Conservation (phyloP, 495 filamentous ascomycete species). For the Sordaria brevicollis region DNA sequence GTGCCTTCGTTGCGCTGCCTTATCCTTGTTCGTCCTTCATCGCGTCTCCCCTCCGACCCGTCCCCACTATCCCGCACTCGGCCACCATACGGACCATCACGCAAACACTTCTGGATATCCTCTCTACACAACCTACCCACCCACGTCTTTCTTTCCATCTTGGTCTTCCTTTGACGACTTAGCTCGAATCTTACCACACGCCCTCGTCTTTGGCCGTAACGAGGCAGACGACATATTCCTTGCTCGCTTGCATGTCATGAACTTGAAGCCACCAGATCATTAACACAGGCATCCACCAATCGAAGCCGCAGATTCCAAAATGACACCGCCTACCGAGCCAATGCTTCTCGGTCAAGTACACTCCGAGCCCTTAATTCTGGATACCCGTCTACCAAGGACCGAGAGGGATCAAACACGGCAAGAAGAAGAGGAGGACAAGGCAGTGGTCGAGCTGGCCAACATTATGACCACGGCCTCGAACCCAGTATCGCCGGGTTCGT, state of each 20-base stretch:
- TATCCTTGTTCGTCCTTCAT: not conserved
- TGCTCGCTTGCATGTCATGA: not conserved
- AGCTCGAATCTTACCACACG: not conserved
- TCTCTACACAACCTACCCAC: not conserved
- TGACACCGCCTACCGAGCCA: constrained; percentile 7
- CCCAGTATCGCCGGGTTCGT: constrained; percentile 41
- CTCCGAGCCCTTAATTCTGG: constrained; percentile 17
- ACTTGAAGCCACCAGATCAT: not conserved
- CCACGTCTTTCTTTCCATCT: not conserved
- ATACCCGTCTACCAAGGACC: constrained; percentile 15
- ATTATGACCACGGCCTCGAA: constrained; percentile 44
- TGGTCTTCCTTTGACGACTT: not conserved
- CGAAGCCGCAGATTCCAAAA: constrained; percentile 1
- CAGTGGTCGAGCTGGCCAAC: constrained; percentile 33
- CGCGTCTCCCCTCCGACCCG: not conserved
- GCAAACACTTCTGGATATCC: not conserved
- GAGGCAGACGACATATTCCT: not conserved
- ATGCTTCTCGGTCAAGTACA: constrained; percentile 15
- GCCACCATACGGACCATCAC: not conserved
- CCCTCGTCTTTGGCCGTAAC: not conserved
- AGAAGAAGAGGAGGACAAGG: constrained; percentile 30
- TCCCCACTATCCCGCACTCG: not conserved
- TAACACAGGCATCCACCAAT: not conserved
- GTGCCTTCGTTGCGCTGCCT: not conserved
- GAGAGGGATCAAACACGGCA: constrained; percentile 20